These are phyloP conservation scores for Tothia fuscella DNA, from an alignment of 2,329 filamentous ascomycete species.

Conservation along the genomic window DNA sequence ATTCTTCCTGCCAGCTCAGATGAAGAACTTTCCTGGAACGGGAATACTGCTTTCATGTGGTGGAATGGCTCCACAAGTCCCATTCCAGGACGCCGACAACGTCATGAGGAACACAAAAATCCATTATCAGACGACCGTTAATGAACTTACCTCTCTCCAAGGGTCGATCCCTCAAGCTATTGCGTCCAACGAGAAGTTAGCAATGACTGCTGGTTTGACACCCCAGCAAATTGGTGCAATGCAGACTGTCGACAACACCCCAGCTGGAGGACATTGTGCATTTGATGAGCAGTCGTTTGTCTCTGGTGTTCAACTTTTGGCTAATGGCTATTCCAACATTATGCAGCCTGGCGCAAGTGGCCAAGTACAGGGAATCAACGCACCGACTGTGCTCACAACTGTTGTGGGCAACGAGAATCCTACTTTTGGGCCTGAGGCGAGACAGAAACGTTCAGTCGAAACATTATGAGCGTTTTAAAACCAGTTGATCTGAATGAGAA, in stretches of 20 bases:
- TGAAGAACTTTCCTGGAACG: slow-evolving; percentile 37
- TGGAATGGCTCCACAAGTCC: slow-evolving; percentile 41
- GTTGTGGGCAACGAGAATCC: slow-evolving; percentile 39
- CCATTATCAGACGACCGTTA: slow-evolving; percentile 36
- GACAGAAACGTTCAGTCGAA: slow-evolving; percentile 9
- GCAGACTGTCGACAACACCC: slow-evolving; percentile 46
- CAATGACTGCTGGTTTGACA: slow-evolving; percentile 31
- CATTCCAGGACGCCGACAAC: slow-evolving; percentile 31
- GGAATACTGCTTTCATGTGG: slow-evolving; percentile 48
- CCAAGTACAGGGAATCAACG: slow-evolving; percentile 36
- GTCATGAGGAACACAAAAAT: slow-evolving; percentile 37
- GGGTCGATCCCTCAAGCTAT: slow-evolving; percentile 39
- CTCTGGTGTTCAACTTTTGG: slow-evolving; percentile 45
- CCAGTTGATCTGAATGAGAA: no score
- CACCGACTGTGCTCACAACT: slow-evolving; percentile 38
- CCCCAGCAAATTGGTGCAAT: slow-evolving; percentile 35
- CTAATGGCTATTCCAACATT: slow-evolving; percentile 39
- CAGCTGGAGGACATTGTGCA: slow-evolving; percentile 45
- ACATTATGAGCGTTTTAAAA: no score
- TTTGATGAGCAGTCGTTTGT: slow-evolving; percentile 45
- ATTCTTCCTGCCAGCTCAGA: slow-evolving; percentile 42
- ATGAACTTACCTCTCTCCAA: slow-evolving; percentile 39
- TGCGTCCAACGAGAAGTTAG: slow-evolving; percentile 39
- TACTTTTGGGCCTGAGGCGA: slow-evolving; percentile 21
- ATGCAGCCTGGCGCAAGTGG: slow-evolving; percentile 41